Percentiles rank a stretch among this genome's conserved stretches.
These are phyloP conservation scores for Pistacia integerrima DNA, from an alignment of 345 rosid genomes.

Conservation along the genomic window DNA sequence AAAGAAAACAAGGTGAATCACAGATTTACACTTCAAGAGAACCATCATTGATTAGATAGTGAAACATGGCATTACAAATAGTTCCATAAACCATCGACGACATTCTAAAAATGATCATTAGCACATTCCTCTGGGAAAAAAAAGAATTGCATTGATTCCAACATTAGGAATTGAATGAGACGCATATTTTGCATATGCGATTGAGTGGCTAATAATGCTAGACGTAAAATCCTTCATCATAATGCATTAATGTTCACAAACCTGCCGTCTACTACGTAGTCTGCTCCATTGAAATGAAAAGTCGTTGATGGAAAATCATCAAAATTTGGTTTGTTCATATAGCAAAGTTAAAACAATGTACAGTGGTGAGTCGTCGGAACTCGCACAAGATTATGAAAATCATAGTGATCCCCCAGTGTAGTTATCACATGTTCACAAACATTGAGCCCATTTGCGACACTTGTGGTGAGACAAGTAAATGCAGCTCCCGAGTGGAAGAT, in stretches of 20 bases:
- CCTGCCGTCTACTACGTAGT: not conserved
- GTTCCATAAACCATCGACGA: too few species aligned
- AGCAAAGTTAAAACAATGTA: not conserved
- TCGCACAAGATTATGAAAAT: not conserved
- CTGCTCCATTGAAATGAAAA: conserved; percentile 5
- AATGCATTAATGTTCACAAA: not conserved
- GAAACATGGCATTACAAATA: not conserved
- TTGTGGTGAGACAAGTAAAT: not conserved
- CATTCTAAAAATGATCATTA: too few species aligned
- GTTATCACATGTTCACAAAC: not conserved
- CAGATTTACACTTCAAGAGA: too few species aligned
- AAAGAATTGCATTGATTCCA: not conserved
- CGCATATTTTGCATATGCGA: conserved; percentile 7
- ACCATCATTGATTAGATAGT: too few species aligned
- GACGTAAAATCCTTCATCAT: not conserved
- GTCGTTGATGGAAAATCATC: not conserved
- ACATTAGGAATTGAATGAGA: not conserved
- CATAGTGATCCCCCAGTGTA: not conserved
- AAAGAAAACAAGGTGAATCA: too few species aligned
- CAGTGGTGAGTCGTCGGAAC: not conserved
- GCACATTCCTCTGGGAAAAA: not conserved
- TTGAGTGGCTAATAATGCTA: not conserved
- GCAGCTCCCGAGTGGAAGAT: not conserved
- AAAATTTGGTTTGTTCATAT: not conserved
- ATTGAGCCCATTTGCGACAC: not conserved